phyloP scores from a whole-genome alignment of 768 basidiomycete genomes.

The Boletus pseudo-olivaceus region DNA sequence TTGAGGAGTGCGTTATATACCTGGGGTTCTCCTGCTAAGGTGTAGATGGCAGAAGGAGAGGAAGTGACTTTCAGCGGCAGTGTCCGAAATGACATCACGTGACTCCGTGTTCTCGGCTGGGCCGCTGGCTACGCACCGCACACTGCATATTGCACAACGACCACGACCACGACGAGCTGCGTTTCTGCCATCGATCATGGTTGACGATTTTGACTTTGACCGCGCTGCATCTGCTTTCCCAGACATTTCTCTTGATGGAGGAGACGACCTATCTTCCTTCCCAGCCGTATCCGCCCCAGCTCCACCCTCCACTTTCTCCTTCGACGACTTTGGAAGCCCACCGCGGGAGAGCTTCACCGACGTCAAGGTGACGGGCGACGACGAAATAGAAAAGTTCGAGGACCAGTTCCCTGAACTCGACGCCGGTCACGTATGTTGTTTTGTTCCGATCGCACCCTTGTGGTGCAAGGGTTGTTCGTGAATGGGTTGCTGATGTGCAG shows the following conservation, averaged over 20 bases:
- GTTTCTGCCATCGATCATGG: slow-evolving; percentile 15
- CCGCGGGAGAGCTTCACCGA: slow-evolving; percentile 40
- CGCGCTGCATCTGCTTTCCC: slow-evolving; percentile 80
- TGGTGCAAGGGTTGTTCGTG: slow-evolving; percentile 13
- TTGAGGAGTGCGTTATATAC: too few relatives aligned
- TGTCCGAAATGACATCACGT: slow-evolving; percentile 4
- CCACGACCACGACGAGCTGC: background rate
- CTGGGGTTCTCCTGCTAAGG: too few relatives aligned
- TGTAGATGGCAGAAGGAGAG: too few relatives aligned
- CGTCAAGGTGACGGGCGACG: slow-evolving; percentile 81
- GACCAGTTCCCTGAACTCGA: slow-evolving; percentile 82
- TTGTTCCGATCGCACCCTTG: background rate
- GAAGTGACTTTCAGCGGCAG: too few relatives aligned
- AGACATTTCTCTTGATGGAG: slow-evolving; percentile 74
- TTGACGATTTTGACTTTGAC: slow-evolving; percentile 71
- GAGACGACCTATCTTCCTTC: slow-evolving; percentile 50
- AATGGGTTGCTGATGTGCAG: background rate
- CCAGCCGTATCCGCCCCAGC: slow-evolving; percentile 29
- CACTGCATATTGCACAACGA: too few relatives aligned
- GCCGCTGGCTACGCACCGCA: background rate
- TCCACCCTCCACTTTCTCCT: slow-evolving; percentile 51
- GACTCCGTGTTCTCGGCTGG: background rate
- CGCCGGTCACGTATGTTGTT: slow-evolving; percentile 38
- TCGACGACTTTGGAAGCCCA: slow-evolving; percentile 60
- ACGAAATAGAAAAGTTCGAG: slow-evolving; percentile 83